Evolutionary conservation across 1,139 yeast genomes (phyloP).

Genomic region (Sugiyamaella pinicola): DNA sequence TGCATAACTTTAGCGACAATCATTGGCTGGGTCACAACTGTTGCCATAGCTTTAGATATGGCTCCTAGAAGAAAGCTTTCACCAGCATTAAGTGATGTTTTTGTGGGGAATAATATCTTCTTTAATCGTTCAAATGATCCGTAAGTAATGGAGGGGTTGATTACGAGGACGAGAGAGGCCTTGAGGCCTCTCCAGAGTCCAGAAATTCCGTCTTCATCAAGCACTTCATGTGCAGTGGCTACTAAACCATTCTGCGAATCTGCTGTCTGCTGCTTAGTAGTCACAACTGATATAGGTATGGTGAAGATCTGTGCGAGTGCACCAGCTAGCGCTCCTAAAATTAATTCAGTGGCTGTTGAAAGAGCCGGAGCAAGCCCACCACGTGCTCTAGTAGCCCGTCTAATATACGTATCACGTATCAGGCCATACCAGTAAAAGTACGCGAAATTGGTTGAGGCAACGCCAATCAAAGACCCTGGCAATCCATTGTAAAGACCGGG

Average conservation of each 20-base stretch:
- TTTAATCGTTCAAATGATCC: slow-evolving; percentile 78
- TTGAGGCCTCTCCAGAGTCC: slow-evolving; percentile 87
- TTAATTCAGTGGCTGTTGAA: slow-evolving; percentile 67
- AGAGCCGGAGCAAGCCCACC: slow-evolving; percentile 35
- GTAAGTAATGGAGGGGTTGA: slow-evolving; percentile 86
- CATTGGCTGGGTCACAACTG: slow-evolving; percentile 79
- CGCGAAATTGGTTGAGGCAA: slow-evolving; percentile 79
- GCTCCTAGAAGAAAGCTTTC: slow-evolving; percentile 79
- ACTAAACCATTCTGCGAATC: slow-evolving; percentile 42
- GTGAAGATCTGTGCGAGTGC: slow-evolving; percentile 82
- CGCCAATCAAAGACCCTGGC: slow-evolving; percentile 67
- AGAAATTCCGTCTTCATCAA: slow-evolving; percentile 65
- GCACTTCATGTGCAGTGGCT: slow-evolving; percentile 56
- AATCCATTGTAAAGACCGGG: slow-evolving; percentile 76
- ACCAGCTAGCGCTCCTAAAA: slow-evolving; percentile 84
- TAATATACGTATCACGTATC: slow-evolving; percentile 60
- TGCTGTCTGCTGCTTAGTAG: slow-evolving; percentile 75
- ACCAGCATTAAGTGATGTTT: slow-evolving; percentile 57
- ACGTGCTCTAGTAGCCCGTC: slow-evolving; percentile 33
- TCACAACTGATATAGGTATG: slow-evolving; percentile 78
- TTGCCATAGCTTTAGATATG: slow-evolving; percentile 77
- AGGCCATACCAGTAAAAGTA: slow-evolving; percentile 86
- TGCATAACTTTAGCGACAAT: slow-evolving; percentile 83
- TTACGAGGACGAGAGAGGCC: slow-evolving; percentile 75
- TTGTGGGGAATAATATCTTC: slow-evolving; percentile 52